Base-by-base conservation (phyloP, 257 asterid genomes). In the Thymus quinquecostatus region DNA sequence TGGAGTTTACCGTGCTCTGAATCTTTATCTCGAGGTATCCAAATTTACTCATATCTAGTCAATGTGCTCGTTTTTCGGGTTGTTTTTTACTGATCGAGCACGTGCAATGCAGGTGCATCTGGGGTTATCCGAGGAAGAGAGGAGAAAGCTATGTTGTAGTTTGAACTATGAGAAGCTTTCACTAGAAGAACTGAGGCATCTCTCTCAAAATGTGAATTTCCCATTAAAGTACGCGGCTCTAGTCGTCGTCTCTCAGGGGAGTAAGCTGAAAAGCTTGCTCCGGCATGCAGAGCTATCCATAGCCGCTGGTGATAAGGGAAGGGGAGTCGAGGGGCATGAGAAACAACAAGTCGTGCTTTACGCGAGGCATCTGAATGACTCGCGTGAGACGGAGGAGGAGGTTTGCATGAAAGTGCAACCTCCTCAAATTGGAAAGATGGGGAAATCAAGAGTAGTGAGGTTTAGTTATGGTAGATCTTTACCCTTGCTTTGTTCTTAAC, bases 121-220 rank as follows among this genome's bases (percentile, higher is more conserved):
- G 0, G 80, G 86, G 51, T 76, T 92, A 82, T 78, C 86, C 0
- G 92, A 83, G 71, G 97, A 86, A 77, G 86, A 86, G 60, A 87
- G 73, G 76, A 63, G 69, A 82, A 86, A 77, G 48, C 45, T 87
- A 56, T 92, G 96, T 56, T 5, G 73, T 8, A 88, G 87, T 34
- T 41, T 92, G 71, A 86, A 82, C 60, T 87, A 87, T 41, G 92
- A 86, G 82, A 92, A 88, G 79, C 78, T 92, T 13, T 90, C 97
- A 27, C 48, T 83, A 0, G 88, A 79, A 68, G 85, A 80, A 36
- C 68, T 87, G 34, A 85, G 77, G 60, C 91, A 87, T 62, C 88
- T 92, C 32, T 67, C 88, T 4, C 63, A 12, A 40, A 90, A 90
- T 77, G n/a, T 58, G 6, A 87, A 82, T 13, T 87, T 92, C 78